Percentiles rank a stretch among this genome's conserved stretches.
phyloP scores from a whole-genome alignment of 805 yeast genomes.

The Cephaloascus fragrans region DNA sequence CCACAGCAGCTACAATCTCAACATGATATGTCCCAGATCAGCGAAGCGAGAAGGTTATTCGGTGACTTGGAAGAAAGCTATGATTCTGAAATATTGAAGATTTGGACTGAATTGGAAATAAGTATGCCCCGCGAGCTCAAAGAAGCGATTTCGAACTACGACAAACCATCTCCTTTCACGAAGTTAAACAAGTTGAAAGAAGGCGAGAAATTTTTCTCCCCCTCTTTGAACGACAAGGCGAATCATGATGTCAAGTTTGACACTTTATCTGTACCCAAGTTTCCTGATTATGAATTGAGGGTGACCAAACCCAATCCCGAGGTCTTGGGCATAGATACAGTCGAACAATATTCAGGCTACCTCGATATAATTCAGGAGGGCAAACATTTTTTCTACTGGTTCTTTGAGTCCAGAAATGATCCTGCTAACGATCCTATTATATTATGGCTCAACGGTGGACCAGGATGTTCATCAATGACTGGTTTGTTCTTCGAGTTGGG shows the following conservation, averaged over 20 bases:
- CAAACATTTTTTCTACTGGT: conserved; percentile 22
- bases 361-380: conserved; percentile 22
- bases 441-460: conserved; percentile 23
- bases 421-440: conserved; percentile 19
- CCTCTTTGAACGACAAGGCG: background rate
- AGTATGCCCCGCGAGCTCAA: background rate
- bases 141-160: background rate
- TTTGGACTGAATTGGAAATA: conserved; percentile 9
- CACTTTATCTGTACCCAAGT: conserved; percentile 19
- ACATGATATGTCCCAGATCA: background rate
- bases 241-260: background rate
- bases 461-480: conserved; percentile 19
- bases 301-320: conserved; percentile 24
- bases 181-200: background rate
- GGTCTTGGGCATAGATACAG: conserved; percentile 23
- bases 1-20: background rate
- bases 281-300: conserved; percentile 34
- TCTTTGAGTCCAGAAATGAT: conserved; percentile 22
- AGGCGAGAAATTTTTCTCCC: conserved; percentile 17
- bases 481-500: conserved; percentile 22
- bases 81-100: conserved; percentile 24
- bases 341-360: conserved; percentile 27
- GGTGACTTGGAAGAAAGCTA: conserved; percentile 19
- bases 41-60: conserved; percentile 8
- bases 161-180: background rate